Evolutionary conservation across 1,284 basidiomycete genomes (phyloP).

Genomic region (Mycena sp.): DNA sequence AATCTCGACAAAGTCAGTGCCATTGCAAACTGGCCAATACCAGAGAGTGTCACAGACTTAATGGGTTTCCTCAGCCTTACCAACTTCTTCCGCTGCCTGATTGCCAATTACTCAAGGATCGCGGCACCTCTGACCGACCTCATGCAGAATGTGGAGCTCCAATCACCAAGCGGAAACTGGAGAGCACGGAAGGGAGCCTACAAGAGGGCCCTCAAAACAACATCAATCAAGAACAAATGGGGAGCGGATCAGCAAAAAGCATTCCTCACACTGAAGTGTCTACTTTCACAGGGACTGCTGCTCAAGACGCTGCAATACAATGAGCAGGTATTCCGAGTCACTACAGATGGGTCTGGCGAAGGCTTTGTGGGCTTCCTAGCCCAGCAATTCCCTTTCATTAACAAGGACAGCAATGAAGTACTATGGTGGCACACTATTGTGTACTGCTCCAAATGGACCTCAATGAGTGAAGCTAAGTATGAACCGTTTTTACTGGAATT

Average conservation of each 20-base stretch:
- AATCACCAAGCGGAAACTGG: slow-evolving; percentile 10
- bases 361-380: slow-evolving; percentile 44
- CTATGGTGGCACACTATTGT: slow-evolving; percentile 38
- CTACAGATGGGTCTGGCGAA: slow-evolving; percentile 45
- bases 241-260: too few relatives aligned
- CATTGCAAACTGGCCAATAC: slow-evolving; percentile 45
- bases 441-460: slow-evolving; percentile 43
- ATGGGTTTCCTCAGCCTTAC: slow-evolving; percentile 39
- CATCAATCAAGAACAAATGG: slow-evolving; percentile 37
- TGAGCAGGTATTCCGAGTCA: too few relatives aligned
- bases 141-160: slow-evolving; percentile 27
- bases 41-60: slow-evolving; percentile 39
- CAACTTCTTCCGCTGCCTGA: slow-evolving; percentile 38
- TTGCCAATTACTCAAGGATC: slow-evolving; percentile 41
- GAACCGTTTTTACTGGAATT: too few relatives aligned
- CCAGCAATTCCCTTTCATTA: slow-evolving; percentile 34
- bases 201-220: slow-evolving; percentile 25
- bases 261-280: too few relatives aligned
- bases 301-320: too few relatives aligned
- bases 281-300: too few relatives aligned
- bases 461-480: slow-evolving; percentile 40
- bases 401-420: slow-evolving; percentile 35
- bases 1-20: slow-evolving; percentile 46
- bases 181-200: slow-evolving; percentile 32
- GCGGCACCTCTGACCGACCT: slow-evolving; percentile 44